These are phyloP conservation scores for Naganishia kalamii DNA, from an alignment of 768 basidiomycete species.

Conservation along the genomic window DNA sequence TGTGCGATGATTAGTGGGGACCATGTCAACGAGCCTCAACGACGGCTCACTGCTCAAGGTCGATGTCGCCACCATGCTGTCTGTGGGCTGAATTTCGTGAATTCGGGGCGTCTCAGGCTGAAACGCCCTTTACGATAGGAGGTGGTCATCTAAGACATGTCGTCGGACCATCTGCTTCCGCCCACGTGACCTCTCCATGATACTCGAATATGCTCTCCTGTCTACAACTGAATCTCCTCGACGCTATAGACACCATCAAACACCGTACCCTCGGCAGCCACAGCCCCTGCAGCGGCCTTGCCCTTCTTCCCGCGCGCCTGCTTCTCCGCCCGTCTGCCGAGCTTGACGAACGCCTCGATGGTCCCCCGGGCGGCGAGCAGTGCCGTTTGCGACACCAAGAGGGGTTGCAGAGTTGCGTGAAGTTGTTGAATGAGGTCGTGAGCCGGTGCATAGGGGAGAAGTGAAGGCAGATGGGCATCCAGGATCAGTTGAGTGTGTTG, in stretches of 20 bases:
- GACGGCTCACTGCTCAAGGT: background rate
- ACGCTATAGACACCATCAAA: slow-evolving; percentile 14
- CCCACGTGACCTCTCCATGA: too few species aligned
- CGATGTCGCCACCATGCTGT: background rate
- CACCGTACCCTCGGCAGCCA: background rate
- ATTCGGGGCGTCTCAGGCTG: too few species aligned
- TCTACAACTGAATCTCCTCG: slow-evolving; percentile 24
- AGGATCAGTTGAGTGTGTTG: slow-evolving; percentile 35
- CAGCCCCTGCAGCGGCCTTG: background rate
- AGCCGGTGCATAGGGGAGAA: slow-evolving; percentile 34
- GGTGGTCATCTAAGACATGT: too few species aligned
- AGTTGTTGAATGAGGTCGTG: slow-evolving; percentile 31
- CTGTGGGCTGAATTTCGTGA: too few species aligned
- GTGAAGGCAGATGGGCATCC: slow-evolving; percentile 39
- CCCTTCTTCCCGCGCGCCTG: slow-evolving; percentile 15
- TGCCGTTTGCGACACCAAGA: slow-evolving; percentile 34
- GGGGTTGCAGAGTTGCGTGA: slow-evolving; percentile 26
- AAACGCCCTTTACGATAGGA: too few species aligned
- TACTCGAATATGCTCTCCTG: too few species aligned
- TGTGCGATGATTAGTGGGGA: background rate
- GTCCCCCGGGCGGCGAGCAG: slow-evolving; percentile 33
- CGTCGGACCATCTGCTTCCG: too few species aligned
- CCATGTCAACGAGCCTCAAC: background rate
- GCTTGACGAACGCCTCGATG: slow-evolving; percentile 37
- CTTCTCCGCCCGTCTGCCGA: slow-evolving; percentile 23